A percentile compares a stretch with the other conserved stretches of the same genome.
Conservation (phyloP, 108 stramenopile species). For the Skeletonema menzelii region DNA sequence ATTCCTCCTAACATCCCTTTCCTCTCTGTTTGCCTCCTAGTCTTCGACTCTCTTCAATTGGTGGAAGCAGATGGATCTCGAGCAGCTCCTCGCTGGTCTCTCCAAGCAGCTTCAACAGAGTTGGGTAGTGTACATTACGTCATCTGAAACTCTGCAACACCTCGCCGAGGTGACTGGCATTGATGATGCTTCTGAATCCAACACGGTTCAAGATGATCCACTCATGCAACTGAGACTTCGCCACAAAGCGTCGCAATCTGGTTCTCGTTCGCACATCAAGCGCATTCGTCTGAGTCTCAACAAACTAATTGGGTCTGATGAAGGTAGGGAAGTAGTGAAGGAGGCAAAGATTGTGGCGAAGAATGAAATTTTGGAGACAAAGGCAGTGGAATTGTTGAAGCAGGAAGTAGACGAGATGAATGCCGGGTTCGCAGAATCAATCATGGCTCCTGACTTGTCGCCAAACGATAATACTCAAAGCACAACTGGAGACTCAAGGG, state of each 20-base stretch:
- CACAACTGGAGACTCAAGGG: neutral
- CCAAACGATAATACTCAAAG: neutral
- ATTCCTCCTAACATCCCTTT: neutral
- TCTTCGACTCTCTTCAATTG: conserved; percentile 25
- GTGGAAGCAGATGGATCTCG: conserved; percentile 34
- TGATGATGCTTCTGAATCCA: neutral
- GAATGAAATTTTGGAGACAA: conserved; percentile 14
- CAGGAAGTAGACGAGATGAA: conserved; percentile 39
- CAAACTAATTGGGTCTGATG: conserved; percentile 35
- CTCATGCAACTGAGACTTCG: conserved; percentile 27
- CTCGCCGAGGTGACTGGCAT: conserved; percentile 22
- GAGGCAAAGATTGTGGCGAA: conserved; percentile 28
- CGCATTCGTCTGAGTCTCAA: conserved; percentile 32
- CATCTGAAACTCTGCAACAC: conserved; percentile 24
- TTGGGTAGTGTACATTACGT: conserved; percentile 36
- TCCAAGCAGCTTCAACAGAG: conserved; percentile 37
- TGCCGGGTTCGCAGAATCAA: neutral
- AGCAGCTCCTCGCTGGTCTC: conserved; percentile 14
- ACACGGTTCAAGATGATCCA: conserved; percentile 25
- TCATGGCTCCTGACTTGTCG: neutral
- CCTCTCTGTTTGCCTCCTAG: neutral
- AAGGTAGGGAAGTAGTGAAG: conserved; percentile 31
- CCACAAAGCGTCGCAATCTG: conserved; percentile 21
- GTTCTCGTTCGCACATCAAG: conserved; percentile 35
- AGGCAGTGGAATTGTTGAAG: conserved; percentile 9